phyloP scores from a whole-genome alignment of 148 eudicot species.

The Arbutus unedo region DNA sequence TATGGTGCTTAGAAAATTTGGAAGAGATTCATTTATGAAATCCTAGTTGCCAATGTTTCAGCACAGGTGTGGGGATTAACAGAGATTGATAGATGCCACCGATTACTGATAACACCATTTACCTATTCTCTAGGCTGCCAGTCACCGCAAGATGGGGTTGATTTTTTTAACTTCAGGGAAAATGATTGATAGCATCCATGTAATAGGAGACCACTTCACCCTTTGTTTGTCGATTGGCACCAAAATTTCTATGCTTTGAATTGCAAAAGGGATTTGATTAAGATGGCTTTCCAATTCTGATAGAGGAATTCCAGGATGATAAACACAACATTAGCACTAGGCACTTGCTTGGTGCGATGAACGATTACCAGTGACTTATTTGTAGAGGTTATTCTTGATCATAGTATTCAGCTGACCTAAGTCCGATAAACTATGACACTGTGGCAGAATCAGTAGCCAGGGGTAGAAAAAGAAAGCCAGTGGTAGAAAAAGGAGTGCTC shows the following conservation, averaged over 20 bases:
- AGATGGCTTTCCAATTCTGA: neutral
- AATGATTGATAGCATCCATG: neutral
- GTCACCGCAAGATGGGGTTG: no score
- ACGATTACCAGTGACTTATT: neutral
- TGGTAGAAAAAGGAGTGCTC: neutral
- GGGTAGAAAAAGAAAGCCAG: neutral
- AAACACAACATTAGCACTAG: neutral
- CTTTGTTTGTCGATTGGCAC: neutral
- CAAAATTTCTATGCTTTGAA: neutral
- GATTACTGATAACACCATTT: neutral
- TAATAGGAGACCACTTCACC: neutral
- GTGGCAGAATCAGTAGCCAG: neutral
- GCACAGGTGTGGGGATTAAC: neutral
- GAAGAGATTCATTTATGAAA: neutral
- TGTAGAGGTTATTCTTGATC: neutral
- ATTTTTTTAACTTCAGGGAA: neutral
- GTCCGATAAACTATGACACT: neutral
- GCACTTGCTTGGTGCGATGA: neutral
- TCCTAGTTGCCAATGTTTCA: neutral
- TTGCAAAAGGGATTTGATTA: neutral
- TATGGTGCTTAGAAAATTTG: neutral
- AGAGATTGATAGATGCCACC: neutral
- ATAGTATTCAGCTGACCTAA: neutral
- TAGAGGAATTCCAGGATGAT: neutral
- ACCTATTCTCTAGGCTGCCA: neutral